Evolutionary conservation across 805 yeast genomes (phyloP).

Genomic region (Lipomyces yamadae): DNA sequence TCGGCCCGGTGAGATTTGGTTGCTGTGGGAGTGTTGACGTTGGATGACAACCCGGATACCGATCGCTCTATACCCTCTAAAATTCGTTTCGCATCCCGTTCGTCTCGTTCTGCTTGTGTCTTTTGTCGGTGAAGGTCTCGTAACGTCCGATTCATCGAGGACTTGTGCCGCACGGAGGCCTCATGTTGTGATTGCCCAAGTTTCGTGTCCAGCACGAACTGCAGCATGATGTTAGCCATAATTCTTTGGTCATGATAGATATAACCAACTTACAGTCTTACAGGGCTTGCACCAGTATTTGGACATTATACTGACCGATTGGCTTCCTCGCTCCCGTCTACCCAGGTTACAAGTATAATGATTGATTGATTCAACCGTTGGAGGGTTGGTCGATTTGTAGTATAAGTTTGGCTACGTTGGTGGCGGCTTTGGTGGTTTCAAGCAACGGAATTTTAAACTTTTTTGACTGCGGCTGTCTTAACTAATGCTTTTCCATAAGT

Average conservation of each 20-base stretch:
- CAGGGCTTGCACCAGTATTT: constrained; percentile 41
- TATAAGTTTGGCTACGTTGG: no score
- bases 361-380: no score
- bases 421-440: no score
- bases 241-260: background rate
- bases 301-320: constrained; percentile 22
- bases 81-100: constrained; percentile 31
- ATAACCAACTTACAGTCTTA: constrained; percentile 32
- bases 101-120: constrained; percentile 24
- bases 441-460: no score
- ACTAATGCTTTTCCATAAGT: no score
- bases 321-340: background rate
- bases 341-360: background rate
- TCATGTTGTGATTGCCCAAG: constrained; percentile 39
- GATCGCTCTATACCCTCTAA: constrained; percentile 29
- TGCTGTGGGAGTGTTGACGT: background rate
- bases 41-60: constrained; percentile 9
- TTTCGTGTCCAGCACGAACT: constrained; percentile 39
- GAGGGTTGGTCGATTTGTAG: no score
- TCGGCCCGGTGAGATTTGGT: background rate
- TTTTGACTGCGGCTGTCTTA: no score
- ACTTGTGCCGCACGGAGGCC: constrained; percentile 34
- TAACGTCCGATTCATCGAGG: constrained; percentile 33
- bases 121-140: constrained; percentile 36
- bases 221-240: background rate